Evolutionary conservation across 1,284 basidiomycete species (phyloP).

Genomic region (Peniophora sp.): DNA sequence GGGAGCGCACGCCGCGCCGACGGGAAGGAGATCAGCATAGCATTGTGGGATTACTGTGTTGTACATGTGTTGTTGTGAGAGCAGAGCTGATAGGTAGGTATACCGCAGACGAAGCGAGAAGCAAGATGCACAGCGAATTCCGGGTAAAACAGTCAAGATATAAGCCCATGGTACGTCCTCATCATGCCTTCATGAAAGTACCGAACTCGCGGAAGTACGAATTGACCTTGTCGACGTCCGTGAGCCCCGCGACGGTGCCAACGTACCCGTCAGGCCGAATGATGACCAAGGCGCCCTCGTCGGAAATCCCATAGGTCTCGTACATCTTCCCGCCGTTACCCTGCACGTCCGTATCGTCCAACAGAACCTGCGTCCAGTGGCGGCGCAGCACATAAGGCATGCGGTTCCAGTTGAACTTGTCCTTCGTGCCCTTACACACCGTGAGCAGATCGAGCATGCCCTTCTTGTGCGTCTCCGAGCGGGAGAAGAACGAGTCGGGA

Average conservation of each 20-base stretch:
- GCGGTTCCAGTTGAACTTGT: constrained; percentile 36
- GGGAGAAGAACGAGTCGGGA: constrained; percentile 25
- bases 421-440: constrained; percentile 40
- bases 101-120: no score
- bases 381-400: constrained; percentile 44
- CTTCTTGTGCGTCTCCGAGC: constrained; percentile 11
- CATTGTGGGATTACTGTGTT: no score
- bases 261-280: constrained; percentile 75
- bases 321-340: constrained; percentile 34
- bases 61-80: no score
- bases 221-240: constrained; percentile 28
- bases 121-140: no score
- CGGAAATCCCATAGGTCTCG: constrained; percentile 43
- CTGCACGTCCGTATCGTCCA: constrained; percentile 28
- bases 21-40: no score
- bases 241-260: constrained; percentile 44
- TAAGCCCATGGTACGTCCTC: no score
- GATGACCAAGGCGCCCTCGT: constrained; percentile 52
- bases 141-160: no score
- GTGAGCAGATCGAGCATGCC: constrained; percentile 48
- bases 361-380: constrained; percentile 53
- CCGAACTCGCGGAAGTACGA: constrained; percentile 33
- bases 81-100: no score
- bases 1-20: no score
- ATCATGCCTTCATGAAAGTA: no score